phyloP scores from a whole-genome alignment of 2,329 filamentous ascomycete species.

The Myriosclerotinia curreyana region DNA sequence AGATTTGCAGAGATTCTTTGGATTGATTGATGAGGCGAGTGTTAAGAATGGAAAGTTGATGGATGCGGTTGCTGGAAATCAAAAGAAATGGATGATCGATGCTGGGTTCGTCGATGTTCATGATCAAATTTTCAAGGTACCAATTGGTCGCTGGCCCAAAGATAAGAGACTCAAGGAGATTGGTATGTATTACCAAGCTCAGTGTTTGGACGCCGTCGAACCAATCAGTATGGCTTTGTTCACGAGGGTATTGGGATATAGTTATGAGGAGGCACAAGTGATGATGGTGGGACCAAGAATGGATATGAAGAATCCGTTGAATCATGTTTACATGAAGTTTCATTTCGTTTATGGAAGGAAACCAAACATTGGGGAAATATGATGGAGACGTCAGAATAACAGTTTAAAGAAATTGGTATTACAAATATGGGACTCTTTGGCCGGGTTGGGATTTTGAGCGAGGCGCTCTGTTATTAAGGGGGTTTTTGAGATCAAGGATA shows the following conservation, averaged over 20 bases:
- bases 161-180: constrained; percentile 23
- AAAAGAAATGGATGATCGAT: constrained; percentile 44
- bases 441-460: not conserved
- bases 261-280: constrained; percentile 47
- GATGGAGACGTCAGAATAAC: not conserved
- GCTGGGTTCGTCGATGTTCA: constrained; percentile 53
- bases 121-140: constrained; percentile 31
- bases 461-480: not conserved
- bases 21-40: constrained; percentile 45
- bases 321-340: constrained; percentile 53
- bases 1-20: constrained; percentile 48
- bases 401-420: not conserved
- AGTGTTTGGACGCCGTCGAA: constrained; percentile 21
- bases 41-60: constrained; percentile 49
- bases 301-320: constrained; percentile 44
- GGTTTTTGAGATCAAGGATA: not conserved
- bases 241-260: constrained; percentile 49
- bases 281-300: constrained; percentile 48
- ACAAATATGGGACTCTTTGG: not conserved
- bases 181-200: constrained; percentile 21
- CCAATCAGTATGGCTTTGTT: constrained; percentile 37
- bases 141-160: constrained; percentile 53
- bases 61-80: constrained; percentile 42
- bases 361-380: not conserved
- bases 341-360: constrained; percentile 45